These are phyloP conservation scores for Hansenula lynferdii DNA, from an alignment of 1,139 yeast genomes.

Conservation along the genomic window DNA sequence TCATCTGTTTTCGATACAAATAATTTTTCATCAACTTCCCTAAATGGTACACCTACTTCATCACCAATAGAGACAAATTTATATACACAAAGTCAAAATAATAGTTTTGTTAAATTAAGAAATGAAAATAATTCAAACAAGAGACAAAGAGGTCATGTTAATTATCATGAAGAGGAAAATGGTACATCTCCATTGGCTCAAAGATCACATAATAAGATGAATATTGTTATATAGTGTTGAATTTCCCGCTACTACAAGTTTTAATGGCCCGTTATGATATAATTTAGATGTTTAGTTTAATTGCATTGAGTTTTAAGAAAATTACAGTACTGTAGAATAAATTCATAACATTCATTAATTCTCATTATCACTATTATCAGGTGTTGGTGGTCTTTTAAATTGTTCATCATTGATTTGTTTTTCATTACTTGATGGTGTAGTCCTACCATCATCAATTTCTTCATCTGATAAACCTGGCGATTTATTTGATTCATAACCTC, in stretches of 20 bases:
- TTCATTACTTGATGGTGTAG: slow-evolving; percentile 1
- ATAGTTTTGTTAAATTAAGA: slow-evolving; percentile 1
- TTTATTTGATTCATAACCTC: slow-evolving; percentile 4
- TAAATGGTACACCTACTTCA: slow-evolving; percentile 10
- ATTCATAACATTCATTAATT: background rate
- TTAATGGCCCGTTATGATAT: no score
- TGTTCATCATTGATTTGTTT: background rate
- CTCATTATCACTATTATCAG: slow-evolving; percentile 8
- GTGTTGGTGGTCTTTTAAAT: slow-evolving; percentile 2
- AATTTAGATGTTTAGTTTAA: background rate
- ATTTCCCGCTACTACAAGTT: no score
- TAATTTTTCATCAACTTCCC: slow-evolving; percentile 16
- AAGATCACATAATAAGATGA: slow-evolving; percentile 19
- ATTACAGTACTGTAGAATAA: no score
- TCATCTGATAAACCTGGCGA: slow-evolving; percentile 13
- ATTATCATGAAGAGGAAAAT: slow-evolving; percentile 4
- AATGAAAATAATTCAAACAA: slow-evolving; percentile 2
- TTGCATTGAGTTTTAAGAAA: no score
- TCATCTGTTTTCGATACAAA: slow-evolving; percentile 20
- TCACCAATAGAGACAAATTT: slow-evolving; percentile 16
- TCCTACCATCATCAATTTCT: slow-evolving; percentile 4
- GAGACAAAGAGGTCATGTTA: slow-evolving; percentile 12
- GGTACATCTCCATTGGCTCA: slow-evolving; percentile 20
- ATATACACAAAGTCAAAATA: slow-evolving; percentile 1
- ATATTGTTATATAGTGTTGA: no score